A percentile compares a stretch with the other conserved stretches of the same genome.
phyloP scores from a whole-genome alignment of 164 flowering plant genomes.

The Paratinospora sagittata region DNA sequence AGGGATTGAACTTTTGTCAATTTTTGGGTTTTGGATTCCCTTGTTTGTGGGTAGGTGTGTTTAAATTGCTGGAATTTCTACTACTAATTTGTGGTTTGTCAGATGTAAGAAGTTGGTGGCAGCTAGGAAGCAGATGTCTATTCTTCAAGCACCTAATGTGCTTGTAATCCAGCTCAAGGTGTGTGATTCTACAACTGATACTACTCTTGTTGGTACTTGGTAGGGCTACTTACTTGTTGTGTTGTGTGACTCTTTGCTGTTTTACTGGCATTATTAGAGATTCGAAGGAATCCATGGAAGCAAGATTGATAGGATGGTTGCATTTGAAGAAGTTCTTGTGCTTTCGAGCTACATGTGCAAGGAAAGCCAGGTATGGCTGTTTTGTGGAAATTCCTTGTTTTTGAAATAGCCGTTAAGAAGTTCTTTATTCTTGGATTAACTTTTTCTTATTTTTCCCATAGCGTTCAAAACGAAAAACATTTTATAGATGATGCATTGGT shows the following conservation, averaged over 20 bases:
- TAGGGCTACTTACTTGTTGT: not conserved
- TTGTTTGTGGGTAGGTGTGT: not conserved
- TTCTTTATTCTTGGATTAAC: too few relatives aligned
- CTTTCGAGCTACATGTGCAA: conserved; percentile 86
- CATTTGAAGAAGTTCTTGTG: conserved; percentile 76
- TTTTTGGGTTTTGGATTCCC: too few relatives aligned
- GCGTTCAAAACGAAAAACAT: too few relatives aligned
- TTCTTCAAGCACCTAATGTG: conserved; percentile 82
- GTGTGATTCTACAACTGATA: not conserved
- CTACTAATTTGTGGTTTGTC: not conserved
- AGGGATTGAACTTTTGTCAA: too few relatives aligned
- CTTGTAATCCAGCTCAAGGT: conserved; percentile 98
- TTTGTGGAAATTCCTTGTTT: too few relatives aligned
- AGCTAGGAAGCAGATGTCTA: conserved; percentile 91
- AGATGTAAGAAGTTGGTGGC: conserved; percentile 86
- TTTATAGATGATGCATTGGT: too few relatives aligned
- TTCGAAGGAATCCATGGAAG: conserved; percentile 81
- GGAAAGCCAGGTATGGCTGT: conserved; percentile 55
- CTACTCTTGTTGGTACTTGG: not conserved
- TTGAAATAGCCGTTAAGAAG: too few relatives aligned
- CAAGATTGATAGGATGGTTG: conserved; percentile 74
- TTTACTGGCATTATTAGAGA: conserved; percentile 41
- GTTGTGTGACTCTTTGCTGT: not conserved
- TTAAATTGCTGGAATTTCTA: not conserved
- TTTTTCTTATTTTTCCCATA: too few relatives aligned